A percentile compares a stretch with the other conserved stretches of the same genome.
phyloP scores from a whole-genome alignment of 345 rosid species.

The Linum trigynum region DNA sequence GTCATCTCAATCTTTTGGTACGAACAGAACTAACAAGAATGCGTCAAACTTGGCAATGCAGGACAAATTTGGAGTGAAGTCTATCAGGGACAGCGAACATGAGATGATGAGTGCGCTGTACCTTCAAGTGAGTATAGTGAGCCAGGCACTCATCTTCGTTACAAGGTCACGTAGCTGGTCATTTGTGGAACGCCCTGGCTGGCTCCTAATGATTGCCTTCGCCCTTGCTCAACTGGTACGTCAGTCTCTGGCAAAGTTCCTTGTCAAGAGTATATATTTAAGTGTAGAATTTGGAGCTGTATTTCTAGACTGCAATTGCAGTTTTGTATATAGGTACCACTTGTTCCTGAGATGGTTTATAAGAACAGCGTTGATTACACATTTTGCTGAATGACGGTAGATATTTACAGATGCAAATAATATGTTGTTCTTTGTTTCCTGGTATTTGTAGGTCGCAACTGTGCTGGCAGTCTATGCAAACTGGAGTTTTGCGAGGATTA shows the following conservation, averaged over 20 bases:
- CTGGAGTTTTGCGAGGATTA: not conserved
- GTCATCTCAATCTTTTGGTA: not conserved
- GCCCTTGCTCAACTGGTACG: not conserved
- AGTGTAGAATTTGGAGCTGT: not conserved
- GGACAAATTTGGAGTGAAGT: not conserved
- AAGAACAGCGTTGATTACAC: too few relatives aligned
- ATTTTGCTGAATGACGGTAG: too few relatives aligned
- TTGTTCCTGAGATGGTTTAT: too few relatives aligned
- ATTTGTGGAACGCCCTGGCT: not conserved
- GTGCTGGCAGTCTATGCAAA: not conserved
- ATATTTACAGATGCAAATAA: not conserved
- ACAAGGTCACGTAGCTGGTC: conserved; percentile 5
- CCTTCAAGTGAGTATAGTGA: conserved; percentile 7
- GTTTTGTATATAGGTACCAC: not conserved
- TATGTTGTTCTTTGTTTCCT: not conserved
- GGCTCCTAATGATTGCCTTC: not conserved
- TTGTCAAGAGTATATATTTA: too few relatives aligned
- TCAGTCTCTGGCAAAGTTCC: too few relatives aligned
- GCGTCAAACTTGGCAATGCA: not conserved
- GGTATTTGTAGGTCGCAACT: not conserved
- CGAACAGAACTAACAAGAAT: not conserved
- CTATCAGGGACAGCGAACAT: not conserved
- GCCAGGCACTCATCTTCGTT: conserved; percentile 2
- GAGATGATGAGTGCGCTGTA: conserved; percentile 5
- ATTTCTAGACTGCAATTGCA: not conserved